Base-by-base conservation (phyloP, 1,284 basidiomycete species). In the Rhodotorula sp. region DNA sequence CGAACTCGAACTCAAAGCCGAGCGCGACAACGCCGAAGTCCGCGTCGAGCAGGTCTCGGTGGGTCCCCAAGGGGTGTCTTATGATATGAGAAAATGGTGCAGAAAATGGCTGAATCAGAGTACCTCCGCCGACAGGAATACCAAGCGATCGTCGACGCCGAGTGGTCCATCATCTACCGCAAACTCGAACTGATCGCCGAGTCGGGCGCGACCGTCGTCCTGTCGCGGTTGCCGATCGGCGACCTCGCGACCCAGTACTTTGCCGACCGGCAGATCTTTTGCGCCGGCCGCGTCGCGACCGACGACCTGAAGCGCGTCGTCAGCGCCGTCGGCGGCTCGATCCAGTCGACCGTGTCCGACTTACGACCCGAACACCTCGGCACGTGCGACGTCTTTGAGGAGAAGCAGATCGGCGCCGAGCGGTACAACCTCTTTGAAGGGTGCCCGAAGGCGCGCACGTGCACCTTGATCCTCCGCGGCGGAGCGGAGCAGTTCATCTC, bases 191-290 rank as follows among this genome's bases (percentile, higher is more conserved):
- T 93, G 2, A 97, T 99, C 80, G 92, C 94, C 79, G 90, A 91
- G 80, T 97, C 95, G 0, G 97, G 95, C 47, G 97, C 97, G 58
- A 95, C 97, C 82, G 93, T 99, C 70, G 95, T 99, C 34, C 86
- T 99, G 68, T 97, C 94, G 83, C 97, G 98, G 83, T 87, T 99
- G 34, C 97, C 97, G 12, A 99, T 99, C 78, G 97, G 97, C 59
- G 97, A 99, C 85, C 85, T 99, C 60, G 97, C 97, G 6, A 99
- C 97, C 4, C 97, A 99, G 81, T 99, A 95, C 90, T 99, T 99
- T 81, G 96, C 97, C 61, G 97, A 99, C 84, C 90, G 97, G 60
- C 91, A 97, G 81, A 98, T 99, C 80, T 99, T 99, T 86, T 99
- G 97, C 78, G 97, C 97, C 68, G 97, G 97, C 64, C 91, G 97